phyloP scores from a whole-genome alignment of 140 eudicot species.

The Erigeron philadelphicus region DNA sequence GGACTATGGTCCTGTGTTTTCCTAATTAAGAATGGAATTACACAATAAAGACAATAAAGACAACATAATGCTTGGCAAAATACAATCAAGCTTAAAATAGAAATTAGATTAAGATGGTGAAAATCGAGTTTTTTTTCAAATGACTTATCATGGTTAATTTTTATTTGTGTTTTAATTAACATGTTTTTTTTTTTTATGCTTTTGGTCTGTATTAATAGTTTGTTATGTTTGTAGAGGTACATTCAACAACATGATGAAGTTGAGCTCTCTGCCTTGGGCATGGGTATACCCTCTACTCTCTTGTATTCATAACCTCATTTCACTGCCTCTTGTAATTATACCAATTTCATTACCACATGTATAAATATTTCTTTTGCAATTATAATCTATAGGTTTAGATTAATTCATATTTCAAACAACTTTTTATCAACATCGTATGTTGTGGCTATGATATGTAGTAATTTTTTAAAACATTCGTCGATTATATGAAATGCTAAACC shows the following conservation, averaged over 20 bases:
- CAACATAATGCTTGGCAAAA: background rate
- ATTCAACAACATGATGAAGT: constrained; percentile 84
- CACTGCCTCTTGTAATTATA: background rate
- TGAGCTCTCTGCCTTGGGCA: constrained; percentile 93
- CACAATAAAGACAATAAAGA: background rate
- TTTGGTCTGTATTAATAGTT: background rate
- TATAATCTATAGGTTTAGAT: background rate
- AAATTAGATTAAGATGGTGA: background rate
- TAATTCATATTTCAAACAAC: background rate
- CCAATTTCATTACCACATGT: background rate
- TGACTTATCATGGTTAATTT: too few species aligned
- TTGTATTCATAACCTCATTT: background rate
- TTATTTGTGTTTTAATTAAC: too few species aligned
- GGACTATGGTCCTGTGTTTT: too few species aligned
- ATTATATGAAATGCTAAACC: too few species aligned
- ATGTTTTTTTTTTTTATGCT: too few species aligned
- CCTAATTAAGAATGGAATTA: background rate
- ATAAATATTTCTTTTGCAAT: background rate
- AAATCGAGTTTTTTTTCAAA: too few species aligned
- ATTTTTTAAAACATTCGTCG: too few species aligned
- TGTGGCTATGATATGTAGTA: too few species aligned
- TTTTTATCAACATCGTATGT: too few species aligned
- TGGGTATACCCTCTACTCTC: constrained; percentile 53
- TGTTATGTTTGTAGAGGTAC: constrained; percentile 52
- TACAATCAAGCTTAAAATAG: background rate